Percentiles rank a stretch among this genome's conserved stretches.
Evolutionary conservation across 352 stramenopile genomes (phyloP).

Genomic region (Pythium angustatum): DNA sequence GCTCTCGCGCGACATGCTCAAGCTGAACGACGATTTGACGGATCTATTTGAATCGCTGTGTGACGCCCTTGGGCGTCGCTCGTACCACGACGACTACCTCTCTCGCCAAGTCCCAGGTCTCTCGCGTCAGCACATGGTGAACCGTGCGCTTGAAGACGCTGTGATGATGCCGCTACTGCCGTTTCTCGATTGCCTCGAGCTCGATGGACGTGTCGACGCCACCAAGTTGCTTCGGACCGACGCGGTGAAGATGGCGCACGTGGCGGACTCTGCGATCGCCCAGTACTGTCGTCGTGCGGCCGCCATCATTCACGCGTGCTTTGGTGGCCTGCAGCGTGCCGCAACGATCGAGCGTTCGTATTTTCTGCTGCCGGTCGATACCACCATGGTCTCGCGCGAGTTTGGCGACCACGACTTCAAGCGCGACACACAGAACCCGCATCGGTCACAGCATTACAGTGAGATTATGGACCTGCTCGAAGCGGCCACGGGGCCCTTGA

Average conservation of each 20-base stretch:
- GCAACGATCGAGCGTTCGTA: constrained; percentile 7
- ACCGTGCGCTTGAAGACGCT: constrained; percentile 25
- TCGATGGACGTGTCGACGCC: constrained; percentile 11
- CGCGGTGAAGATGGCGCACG: not conserved
- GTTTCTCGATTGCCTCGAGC: constrained; percentile 34
- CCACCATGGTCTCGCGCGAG: constrained; percentile 22
- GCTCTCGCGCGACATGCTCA: constrained; percentile 36
- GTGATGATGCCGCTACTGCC: constrained; percentile 36
- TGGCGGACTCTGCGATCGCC: not conserved
- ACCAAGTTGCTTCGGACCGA: constrained; percentile 6
- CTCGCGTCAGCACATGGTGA: constrained; percentile 12
- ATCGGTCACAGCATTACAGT: not conserved
- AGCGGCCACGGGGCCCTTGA: not conserved
- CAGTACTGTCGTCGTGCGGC: constrained; percentile 14
- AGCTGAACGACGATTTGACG: constrained; percentile 35
- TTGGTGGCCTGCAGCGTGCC: not conserved
- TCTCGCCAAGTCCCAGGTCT: constrained; percentile 3
- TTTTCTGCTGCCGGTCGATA: constrained; percentile 7
- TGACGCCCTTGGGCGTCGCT: constrained; percentile 24
- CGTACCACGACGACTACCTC: constrained; percentile 31
- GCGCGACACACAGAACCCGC: not conserved
- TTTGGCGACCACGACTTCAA: constrained; percentile 18
- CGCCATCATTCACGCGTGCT: constrained; percentile 1
- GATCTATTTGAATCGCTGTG: constrained; percentile 36
- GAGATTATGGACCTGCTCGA: constrained; percentile 28